These are phyloP conservation scores for Alternaria consortialis DNA, from an alignment of 2,329 filamentous ascomycete species.

Conservation along the genomic window DNA sequence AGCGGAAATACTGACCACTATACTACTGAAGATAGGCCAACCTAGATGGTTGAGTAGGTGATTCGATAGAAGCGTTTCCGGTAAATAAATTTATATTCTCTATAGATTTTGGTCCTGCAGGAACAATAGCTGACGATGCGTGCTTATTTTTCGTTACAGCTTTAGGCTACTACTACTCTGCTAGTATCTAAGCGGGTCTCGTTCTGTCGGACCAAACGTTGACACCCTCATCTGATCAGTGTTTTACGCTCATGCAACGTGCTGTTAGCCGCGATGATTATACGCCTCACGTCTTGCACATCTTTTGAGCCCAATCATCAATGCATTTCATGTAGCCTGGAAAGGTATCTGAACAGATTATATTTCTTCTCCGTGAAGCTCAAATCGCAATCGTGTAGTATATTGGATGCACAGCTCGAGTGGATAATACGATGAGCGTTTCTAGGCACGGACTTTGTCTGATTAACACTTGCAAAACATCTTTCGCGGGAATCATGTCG, in stretches of 20 bases:
- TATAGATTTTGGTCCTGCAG: too few species aligned
- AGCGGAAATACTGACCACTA: slow-evolving; percentile 9
- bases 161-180: background rate
- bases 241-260: background rate
- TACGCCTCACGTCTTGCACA: background rate
- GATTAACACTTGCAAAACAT: background rate
- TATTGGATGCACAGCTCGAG: background rate
- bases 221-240: background rate
- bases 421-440: background rate
- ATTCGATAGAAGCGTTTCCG: background rate
- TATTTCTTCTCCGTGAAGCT: background rate
- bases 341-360: background rate
- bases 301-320: background rate
- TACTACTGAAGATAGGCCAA: slow-evolving; percentile 4
- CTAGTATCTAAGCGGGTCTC: background rate
- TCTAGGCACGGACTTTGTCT: background rate
- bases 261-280: background rate
- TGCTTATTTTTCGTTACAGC: background rate
- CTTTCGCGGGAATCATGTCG: background rate
- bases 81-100: background rate
- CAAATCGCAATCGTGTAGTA: background rate
- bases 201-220: background rate
- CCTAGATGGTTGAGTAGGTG: background rate
- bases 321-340: background rate
- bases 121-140: too few species aligned